A percentile compares a stretch with the other conserved stretches of the same genome.
Conservation (phyloP, 2,329 filamentous ascomycete genomes). For the Claviceps sp. region DNA sequence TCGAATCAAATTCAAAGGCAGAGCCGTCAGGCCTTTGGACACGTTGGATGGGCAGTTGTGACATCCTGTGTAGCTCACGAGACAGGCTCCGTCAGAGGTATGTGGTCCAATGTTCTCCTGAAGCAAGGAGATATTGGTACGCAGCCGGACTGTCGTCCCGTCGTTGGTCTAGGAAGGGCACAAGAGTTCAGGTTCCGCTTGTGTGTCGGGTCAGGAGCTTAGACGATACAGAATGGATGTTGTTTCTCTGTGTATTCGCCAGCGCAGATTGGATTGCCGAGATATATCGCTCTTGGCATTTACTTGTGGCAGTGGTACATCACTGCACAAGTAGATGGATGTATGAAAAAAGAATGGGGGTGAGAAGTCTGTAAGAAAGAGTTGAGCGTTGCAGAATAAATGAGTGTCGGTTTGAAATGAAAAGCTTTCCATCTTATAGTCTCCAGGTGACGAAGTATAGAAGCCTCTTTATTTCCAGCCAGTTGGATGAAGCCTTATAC, state of each 20-base stretch:
- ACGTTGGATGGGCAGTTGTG: constrained; percentile 15
- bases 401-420: background rate
- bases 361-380: background rate
- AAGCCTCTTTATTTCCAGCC: background rate
- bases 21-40: constrained; percentile 12
- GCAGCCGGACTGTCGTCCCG: background rate
- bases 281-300: background rate
- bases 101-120: constrained; percentile 15
- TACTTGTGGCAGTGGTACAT: background rate
- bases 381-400: background rate
- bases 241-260: background rate
- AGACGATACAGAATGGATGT: background rate
- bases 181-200: background rate
- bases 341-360: background rate
- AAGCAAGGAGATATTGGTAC: constrained; percentile 7
- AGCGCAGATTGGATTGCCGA: constrained; percentile 1
- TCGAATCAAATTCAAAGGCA: constrained; percentile 11
- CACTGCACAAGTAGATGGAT: background rate
- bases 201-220: background rate
- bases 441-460: background rate
- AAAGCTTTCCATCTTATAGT: no score
- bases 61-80: constrained; percentile 19
- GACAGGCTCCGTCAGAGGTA: constrained; percentile 15
- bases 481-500: background rate
- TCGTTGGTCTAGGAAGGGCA: background rate